A percentile compares a stretch with the other conserved stretches of the same genome.
Evolutionary conservation across 108 stramenopile species (phyloP).

Genomic region (Cyclotella baltica): DNA sequence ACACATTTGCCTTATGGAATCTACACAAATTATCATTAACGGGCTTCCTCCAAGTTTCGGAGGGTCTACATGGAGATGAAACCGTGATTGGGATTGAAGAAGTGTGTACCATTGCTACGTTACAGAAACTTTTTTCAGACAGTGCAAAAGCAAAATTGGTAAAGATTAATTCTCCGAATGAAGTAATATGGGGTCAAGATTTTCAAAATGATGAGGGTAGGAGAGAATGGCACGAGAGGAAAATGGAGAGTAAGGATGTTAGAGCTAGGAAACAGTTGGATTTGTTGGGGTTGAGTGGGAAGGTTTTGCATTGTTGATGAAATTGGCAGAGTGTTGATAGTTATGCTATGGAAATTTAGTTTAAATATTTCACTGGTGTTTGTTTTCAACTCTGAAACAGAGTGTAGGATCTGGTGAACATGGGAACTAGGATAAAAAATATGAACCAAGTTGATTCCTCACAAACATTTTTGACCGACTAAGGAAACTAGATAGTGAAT

Average conservation of each 20-base stretch:
- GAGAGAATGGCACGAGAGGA: constrained; percentile 88
- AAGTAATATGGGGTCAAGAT: constrained; percentile 68
- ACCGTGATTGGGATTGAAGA: constrained; percentile 82
- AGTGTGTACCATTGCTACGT: constrained; percentile 79
- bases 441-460: too few species aligned
- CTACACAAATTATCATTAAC: constrained; percentile 79
- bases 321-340: not conserved
- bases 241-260: constrained; percentile 88
- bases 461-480: too few species aligned
- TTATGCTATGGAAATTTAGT: too few species aligned
- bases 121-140: constrained; percentile 67
- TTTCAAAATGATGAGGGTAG: constrained; percentile 78
- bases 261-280: constrained; percentile 77
- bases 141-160: constrained; percentile 73
- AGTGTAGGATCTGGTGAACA: too few species aligned
- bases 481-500: too few species aligned
- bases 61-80: constrained; percentile 64
- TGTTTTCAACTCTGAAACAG: too few species aligned
- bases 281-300: constrained; percentile 60
- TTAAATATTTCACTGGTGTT: too few species aligned
- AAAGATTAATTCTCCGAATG: constrained; percentile 16
- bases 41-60: constrained; percentile 83
- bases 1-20: constrained; percentile 94
- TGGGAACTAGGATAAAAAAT: too few species aligned
- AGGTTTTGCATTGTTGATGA: constrained; percentile 23